Base-by-base conservation (phyloP, 768 basidiomycete genomes). In the Auriculariales sp. region DNA sequence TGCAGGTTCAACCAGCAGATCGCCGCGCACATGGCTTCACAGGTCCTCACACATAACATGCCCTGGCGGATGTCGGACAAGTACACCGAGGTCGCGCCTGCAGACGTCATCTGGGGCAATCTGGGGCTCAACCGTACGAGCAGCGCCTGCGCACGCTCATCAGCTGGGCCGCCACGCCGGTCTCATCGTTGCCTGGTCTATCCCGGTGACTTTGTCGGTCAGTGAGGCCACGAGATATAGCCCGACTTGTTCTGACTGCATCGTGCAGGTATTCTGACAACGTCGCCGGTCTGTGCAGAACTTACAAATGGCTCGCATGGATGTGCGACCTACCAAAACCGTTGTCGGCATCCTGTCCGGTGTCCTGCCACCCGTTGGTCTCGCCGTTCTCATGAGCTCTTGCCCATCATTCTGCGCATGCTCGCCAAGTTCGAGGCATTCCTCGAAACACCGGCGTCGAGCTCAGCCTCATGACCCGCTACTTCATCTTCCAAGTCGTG, bases 1-100 rank as follows among this genome's bases (percentile, higher is more conserved):
- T n/a, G n/a, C n/a, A n/a, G n/a, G n/a, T 98, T 97, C 73, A 79
- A 91, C 63, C 73, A 78, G 56, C 94, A 97, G 68, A 86, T 95
- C 53, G 84, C 87, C 2, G 92, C 93, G 15, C 92, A 98, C 64
- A 68, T 97, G 62, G 90, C 86, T 1, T 73, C 74, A 30, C 81
- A 92, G 64, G 68, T 71, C 3, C 66, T 93, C 34, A 67, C 77
- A 4, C 86, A 93, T 63, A 81, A 93, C 59, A 77, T 79, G 47
- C 89, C 89, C 24, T 88, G 87, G 57, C 68, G 76, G 14, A 95
- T 97, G 90, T 71, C 72, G 9, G 68, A 69, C 25, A 78, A 79
- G 47, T 84, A 80, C 59, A 73, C 82, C 33, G 93, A 95, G 62
- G 80, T 94, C 48, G 74, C 83, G 0, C 92, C 93, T 0, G 71